Percentiles rank a stretch among this genome's conserved stretches.
Conservation (phyloP, 2,329 filamentous ascomycete genomes). For the Cryphonectria parasitica region DNA sequence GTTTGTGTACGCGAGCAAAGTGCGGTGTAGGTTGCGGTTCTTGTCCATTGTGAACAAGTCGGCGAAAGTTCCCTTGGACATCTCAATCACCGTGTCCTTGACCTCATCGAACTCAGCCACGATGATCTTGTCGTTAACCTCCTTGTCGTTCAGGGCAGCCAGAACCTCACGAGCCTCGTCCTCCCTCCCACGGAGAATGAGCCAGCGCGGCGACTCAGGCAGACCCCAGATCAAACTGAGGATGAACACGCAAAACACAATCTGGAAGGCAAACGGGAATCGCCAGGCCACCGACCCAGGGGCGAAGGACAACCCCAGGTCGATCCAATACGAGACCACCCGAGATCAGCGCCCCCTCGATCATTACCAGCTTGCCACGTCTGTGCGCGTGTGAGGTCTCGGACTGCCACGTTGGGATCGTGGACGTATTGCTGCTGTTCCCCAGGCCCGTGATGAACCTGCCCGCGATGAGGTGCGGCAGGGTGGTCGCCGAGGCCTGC, state of each 20-base stretch:
- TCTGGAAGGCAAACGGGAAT: not conserved
- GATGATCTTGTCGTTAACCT: not conserved
- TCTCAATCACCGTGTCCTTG: not conserved
- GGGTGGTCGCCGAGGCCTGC: conserved; percentile 42
- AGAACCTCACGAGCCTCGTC: not conserved
- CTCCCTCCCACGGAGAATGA: not conserved
- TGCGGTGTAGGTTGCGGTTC: conserved; percentile 33
- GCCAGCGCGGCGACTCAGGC: not conserved
- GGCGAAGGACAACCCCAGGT: not conserved
- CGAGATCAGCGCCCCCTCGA: not conserved
- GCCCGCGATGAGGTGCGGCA: conserved; percentile 49
- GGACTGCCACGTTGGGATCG: conserved; percentile 28
- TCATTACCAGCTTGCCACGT: not conserved
- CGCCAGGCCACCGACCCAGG: not conserved
- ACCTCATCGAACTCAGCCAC: not conserved
- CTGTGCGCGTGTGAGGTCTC: not conserved
- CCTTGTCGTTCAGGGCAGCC: not conserved
- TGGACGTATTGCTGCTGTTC: conserved; percentile 47
- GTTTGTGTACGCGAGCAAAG: conserved; percentile 31
- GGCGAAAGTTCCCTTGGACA: not conserved
- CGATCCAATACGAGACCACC: not conserved
- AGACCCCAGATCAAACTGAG: not conserved
- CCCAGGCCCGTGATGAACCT: conserved; percentile 48
- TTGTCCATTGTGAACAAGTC: conserved; percentile 31
- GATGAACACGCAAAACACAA: not conserved